A percentile compares a stretch with the other conserved stretches of the same genome.
Conservation (phyloP, 768 basidiomycete genomes). For the Lactarius sanguifluus region DNA sequence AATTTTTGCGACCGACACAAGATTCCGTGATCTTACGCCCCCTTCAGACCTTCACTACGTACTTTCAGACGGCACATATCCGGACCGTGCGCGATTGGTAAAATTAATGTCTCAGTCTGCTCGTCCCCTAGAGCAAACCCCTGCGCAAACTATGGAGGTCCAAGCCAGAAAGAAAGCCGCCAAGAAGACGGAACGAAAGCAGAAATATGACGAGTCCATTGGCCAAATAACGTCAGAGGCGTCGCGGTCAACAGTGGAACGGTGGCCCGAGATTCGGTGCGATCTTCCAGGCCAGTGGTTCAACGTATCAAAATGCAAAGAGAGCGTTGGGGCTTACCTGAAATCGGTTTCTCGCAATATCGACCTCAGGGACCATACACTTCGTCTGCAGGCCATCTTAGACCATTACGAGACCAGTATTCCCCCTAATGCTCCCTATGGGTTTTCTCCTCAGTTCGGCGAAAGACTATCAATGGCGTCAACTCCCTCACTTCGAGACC, state of each 20-base stretch:
- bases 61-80: conserved; percentile 5
- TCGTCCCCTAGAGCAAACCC: background rate
- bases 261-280: background rate
- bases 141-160: background rate
- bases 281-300: conserved; percentile 1
- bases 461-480: background rate
- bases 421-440: background rate
- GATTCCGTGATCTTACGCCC: background rate
- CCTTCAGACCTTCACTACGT: background rate
- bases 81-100: background rate
- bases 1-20: too few species aligned
- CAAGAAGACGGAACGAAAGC: background rate
- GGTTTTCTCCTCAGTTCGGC: background rate
- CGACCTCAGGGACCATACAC: background rate
- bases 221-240: background rate
- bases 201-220: background rate
- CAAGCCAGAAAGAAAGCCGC: too few species aligned
- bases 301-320: background rate
- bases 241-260: background rate
- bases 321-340: background rate
- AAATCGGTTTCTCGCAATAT: background rate
- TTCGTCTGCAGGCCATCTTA: background rate
- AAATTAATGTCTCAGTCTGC: background rate
- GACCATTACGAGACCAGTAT: background rate
- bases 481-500: background rate